These are phyloP conservation scores for Suhomyces canberraensis DNA, from an alignment of 805 yeast species.

Conservation along the genomic window DNA sequence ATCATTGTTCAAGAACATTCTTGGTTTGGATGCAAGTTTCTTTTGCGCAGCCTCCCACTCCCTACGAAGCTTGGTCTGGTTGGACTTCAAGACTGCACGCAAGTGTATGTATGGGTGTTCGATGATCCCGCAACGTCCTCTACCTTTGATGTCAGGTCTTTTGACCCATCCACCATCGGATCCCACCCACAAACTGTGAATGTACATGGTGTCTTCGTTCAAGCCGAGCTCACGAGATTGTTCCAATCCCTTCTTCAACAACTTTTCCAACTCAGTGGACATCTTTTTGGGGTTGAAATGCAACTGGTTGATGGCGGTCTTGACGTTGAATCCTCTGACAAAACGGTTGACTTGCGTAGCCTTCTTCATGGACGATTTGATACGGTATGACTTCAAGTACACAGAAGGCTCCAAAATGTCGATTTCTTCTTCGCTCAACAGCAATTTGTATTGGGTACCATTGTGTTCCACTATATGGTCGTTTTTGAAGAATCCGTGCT, in stretches of 20 bases:
- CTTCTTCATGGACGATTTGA: conserved; percentile 86
- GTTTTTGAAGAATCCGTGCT: conserved; percentile 69
- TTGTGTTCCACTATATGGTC: conserved; percentile 44
- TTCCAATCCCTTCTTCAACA: conserved; percentile 67
- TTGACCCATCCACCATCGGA: conserved; percentile 75
- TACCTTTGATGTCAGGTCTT: conserved; percentile 78
- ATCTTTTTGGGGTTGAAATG: conserved; percentile 82
- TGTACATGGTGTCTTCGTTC: conserved; percentile 59
- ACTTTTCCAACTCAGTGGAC: conserved; percentile 72
- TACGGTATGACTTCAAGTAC: conserved; percentile 74
- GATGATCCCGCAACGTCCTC: conserved; percentile 84
- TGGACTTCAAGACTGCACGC: conserved; percentile 69
- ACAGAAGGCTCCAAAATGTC: conserved; percentile 84
- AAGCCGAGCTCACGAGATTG: conserved; percentile 64
- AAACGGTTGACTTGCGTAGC: conserved; percentile 77
- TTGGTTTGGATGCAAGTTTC: conserved; percentile 49
- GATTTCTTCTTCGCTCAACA: conserved; percentile 61
- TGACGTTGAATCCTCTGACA: conserved; percentile 65
- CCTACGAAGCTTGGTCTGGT: conserved; percentile 58
- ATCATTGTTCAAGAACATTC: conserved; percentile 43
- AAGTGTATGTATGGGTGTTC: conserved; percentile 78
- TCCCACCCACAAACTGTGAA: conserved; percentile 87
- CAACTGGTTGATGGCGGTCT: conserved; percentile 84
- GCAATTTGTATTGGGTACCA: conserved; percentile 52
- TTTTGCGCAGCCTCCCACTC: conserved; percentile 56